Base-by-base conservation (phyloP, 148 eudicot genomes). In the Chenopodium album region DNA sequence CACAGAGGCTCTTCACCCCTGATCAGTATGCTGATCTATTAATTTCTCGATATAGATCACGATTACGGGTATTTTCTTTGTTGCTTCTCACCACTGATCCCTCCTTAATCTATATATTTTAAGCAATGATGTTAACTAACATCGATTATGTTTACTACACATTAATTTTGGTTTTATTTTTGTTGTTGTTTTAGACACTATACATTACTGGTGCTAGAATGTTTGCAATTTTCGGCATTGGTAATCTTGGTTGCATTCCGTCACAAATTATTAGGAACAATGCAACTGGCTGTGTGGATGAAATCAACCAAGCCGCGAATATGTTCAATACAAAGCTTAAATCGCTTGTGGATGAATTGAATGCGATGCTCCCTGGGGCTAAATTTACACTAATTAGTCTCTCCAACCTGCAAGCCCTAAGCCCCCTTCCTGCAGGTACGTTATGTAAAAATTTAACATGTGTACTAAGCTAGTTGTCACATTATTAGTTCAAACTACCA, bases 131-230 rank as follows among this genome's bases (percentile, higher is more conserved):
- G 13, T 48, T 48, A 0, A 48, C 7, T 56, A 12, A 56, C 17
- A 2, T 11, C 1, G 62, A 13, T 56, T 56, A 31, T 31, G 32
- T 1, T 1, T 31, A 31, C 32, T 1, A 64, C 28, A 20, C 16
- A 7, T n/a, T 8, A 23, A 64, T 6, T 74, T 8, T 11, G 9
- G 2, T 2, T 12, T 7, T 48, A 50, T 63, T 16, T 48, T 2
- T 23, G n/a, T 28, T 31, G 1, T 29, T 78, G 20, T 34, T 7
- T 67, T 22, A 90, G 97, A 59, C 54, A 4, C 46, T 92, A 78
- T 88, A 88, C 82, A 44, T 2, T 1, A 17, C 10, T 54, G 94
- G 94, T 83, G 91, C 91, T 80, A 88, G 94, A 74, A 92, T 86
- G 77, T 73, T 89, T 5, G 94, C 91, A 1, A 26, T 92, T 5